Conservation (phyloP, 768 basidiomycete species). For the Trametes gibbosa region DNA sequence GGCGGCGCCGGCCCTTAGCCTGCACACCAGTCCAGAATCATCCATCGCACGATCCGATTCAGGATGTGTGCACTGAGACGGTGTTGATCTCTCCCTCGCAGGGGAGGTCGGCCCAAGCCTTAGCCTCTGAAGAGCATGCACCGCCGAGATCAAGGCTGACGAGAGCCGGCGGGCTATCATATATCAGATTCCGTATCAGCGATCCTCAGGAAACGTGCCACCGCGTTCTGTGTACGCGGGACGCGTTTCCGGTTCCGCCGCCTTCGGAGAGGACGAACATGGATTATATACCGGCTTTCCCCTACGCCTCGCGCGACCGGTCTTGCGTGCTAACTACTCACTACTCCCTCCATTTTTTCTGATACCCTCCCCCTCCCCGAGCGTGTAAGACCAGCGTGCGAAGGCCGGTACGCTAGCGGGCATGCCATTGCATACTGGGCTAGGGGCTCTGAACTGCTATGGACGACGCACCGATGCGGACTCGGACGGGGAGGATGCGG, state of each 20-base stretch:
- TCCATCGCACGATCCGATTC: not conserved
- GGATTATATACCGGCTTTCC: too few relatives aligned
- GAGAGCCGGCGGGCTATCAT: constrained; percentile 2
- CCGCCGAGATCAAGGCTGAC: not conserved
- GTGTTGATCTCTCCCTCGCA: not conserved
- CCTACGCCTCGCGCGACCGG: too few relatives aligned
- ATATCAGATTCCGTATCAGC: constrained; percentile 7
- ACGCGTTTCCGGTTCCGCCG: not conserved
- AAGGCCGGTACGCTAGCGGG: not conserved
- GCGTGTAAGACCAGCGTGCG: not conserved
- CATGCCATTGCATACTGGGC: not conserved
- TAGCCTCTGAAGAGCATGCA: not conserved
- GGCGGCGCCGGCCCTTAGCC: too few relatives aligned
- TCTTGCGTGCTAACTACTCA: not conserved
- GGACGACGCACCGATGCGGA: not conserved
- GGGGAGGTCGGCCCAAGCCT: not conserved
- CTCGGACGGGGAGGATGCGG: not conserved
- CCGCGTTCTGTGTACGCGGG: not conserved
- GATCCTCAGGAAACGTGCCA: constrained; percentile 3
- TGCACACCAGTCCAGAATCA: too few relatives aligned
- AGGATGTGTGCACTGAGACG: not conserved
- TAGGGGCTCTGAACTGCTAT: not conserved
- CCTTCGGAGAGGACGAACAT: too few relatives aligned
- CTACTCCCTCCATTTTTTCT: not conserved
- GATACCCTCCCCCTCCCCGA: not conserved